Conservation (phyloP, 306 rosid genomes). For the Vigna mungo region DNA sequence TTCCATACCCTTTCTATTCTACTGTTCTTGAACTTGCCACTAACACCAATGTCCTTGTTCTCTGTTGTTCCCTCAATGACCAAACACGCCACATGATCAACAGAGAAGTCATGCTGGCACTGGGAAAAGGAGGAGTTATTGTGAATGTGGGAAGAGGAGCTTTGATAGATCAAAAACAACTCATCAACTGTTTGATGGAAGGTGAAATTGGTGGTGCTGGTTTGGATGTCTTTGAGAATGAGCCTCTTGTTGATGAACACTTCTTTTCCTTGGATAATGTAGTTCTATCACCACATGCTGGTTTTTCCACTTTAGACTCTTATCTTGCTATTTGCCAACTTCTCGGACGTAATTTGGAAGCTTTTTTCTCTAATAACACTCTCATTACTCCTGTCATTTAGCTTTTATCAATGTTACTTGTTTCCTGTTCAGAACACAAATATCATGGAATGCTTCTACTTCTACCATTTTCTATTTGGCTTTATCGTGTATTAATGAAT, state of each 20-base stretch:
- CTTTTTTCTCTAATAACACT: slow-evolving; percentile 61
- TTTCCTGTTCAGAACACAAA: too few species aligned
- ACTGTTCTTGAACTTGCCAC: slow-evolving; percentile 54
- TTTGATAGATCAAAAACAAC: slow-evolving; percentile 52
- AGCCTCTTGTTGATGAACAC: slow-evolving; percentile 55
- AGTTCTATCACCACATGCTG: slow-evolving; percentile 59
- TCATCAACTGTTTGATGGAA: slow-evolving; percentile 27
- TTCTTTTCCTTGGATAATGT: slow-evolving; percentile 56
- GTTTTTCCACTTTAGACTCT: slow-evolving; percentile 40
- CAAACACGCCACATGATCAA: slow-evolving; percentile 55
- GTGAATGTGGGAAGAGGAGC: slow-evolving; percentile 60
- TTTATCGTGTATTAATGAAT: too few species aligned
- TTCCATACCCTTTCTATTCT: slow-evolving; percentile 51
- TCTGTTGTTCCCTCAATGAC: slow-evolving; percentile 58
- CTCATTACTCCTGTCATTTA: slow-evolving; percentile 35
- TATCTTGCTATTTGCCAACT: not conserved
- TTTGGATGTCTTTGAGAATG: slow-evolving; percentile 70
- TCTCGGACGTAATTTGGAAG: slow-evolving; percentile 52
- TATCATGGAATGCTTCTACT: too few species aligned
- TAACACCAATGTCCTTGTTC: slow-evolving; percentile 44
- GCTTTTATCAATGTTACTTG: too few species aligned
- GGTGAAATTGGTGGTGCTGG: slow-evolving; percentile 52
- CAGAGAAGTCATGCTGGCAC: slow-evolving; percentile 53
- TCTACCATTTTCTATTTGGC: too few species aligned
- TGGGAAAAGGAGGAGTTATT: slow-evolving; percentile 56